phyloP scores from a whole-genome alignment of 805 yeast species.

The Ogataea kodamae region DNA sequence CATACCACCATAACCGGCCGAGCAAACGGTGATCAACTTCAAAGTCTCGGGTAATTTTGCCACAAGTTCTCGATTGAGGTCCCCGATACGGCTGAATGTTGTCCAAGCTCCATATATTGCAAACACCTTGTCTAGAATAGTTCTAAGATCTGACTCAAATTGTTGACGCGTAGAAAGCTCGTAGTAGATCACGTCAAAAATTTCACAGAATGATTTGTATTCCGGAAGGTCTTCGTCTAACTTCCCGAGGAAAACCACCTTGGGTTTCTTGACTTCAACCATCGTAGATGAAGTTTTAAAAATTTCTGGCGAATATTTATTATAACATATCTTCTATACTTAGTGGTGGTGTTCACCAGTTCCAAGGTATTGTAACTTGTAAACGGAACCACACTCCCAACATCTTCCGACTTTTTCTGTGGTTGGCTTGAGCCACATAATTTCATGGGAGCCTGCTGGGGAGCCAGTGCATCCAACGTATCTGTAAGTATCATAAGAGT shows the following conservation, averaged over 20 bases:
- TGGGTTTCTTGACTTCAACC: conserved; percentile 2
- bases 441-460: conserved; percentile 88
- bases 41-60: conserved; percentile 40
- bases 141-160: conserved; percentile 37
- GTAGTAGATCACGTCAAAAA: conserved; percentile 40
- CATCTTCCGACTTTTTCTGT: conserved; percentile 84
- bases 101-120: conserved; percentile 54
- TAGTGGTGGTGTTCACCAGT: conserved; percentile 61
- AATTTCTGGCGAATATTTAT: conserved; percentile 9
- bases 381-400: conserved; percentile 98
- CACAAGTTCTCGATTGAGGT: conserved; percentile 41
- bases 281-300: neutral
- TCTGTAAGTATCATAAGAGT: conserved; percentile 88
- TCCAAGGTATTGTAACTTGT: conserved; percentile 84
- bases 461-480: conserved; percentile 97
- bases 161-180: conserved; percentile 39
- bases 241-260: conserved; percentile 49
- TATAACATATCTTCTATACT: conserved; percentile 11
- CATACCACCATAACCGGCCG: conserved; percentile 49
- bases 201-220: conserved; percentile 40
- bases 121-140: conserved; percentile 36
- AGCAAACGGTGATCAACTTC: conserved; percentile 49
- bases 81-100: conserved; percentile 44
- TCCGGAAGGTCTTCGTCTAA: conserved; percentile 45
- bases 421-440: conserved; percentile 90